Evolutionary conservation across 495 filamentous ascomycete genomes (phyloP), one percentile per base, ranked within the genome.

Genomic region (Sporormia fimetaria): DNA sequence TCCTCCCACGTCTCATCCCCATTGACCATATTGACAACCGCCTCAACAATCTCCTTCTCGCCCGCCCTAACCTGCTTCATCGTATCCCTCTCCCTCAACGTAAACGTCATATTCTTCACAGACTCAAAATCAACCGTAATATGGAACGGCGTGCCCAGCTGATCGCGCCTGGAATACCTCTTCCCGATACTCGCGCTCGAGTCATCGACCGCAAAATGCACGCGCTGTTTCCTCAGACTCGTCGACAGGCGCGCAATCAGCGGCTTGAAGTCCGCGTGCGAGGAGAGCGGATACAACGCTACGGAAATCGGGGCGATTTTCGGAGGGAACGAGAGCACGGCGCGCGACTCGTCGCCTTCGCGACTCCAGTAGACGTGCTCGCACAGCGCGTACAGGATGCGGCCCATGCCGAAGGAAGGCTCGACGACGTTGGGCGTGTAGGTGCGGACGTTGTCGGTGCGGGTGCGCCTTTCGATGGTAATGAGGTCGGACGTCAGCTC

Each of bases 401-500:
- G 71, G 33, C 83, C 82, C 49, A 88, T 83, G 62, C 83, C 81
- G 54, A 88, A 88, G 6, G 82, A 86, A 1, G 83, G 83, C 63
- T 88, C 81, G 41, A 88, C 86, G 20, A 88, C 50, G 18, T 53
- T 86, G 20, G 83, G 83, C 1, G 75, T 85, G 63, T 80, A 87
- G 57, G 86, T 81, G 44, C 83, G 68, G 41, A 73, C 63, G 54
- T 83, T 73, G 59, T 83, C 78, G 15, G 75, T 65, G 17, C 76
- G 66, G 20, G 74, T 84, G 28, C 71, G 68, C 67, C 76, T 78
- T 63, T 79, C 76, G 54, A 87, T 80, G 22, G 64, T 70, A 52
- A 87, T 64, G 21, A 86, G 62, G 25, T 83, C 80, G 56, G 75
- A 76, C 44, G 69, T 69, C 29, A 88, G 64, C 61, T 84, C 80